Evolutionary conservation across 495 filamentous ascomycete genomes (phyloP), one percentile per base, ranked within the genome.

Genomic region (Penicillium paradoxum): DNA sequence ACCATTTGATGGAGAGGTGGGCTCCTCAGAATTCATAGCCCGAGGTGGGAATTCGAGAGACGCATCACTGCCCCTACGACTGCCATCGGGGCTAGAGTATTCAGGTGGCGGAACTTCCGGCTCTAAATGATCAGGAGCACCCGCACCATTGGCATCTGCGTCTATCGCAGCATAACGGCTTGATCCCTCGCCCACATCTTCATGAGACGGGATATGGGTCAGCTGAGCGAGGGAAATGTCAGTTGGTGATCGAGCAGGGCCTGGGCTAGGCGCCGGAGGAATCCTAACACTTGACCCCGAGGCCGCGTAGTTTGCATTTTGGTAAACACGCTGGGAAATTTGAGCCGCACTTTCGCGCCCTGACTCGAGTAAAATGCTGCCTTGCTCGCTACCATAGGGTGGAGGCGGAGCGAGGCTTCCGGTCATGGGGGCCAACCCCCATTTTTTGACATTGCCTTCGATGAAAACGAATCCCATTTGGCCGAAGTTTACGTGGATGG

Each of bases 401-500:
- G 93, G 93, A 27, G 93, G 93, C 13, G 93, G 95, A 36, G 92
- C 95, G 34, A 97, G 78, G 63, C 88, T 95, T 36, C 93, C 93
- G 1, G 91, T 95, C 81, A 95, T 95, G 11, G 93, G 93, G 41
- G 93, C 93, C 46, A 98, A 73, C 6, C 93, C 93, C 93, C 93
- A 97, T 78, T 97, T 97, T 80, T 98, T 98, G 33, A 98, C 93
- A 58, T 98, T 98, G 38, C 90, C 93, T 72, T 98, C 93, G 64
- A 98, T 97, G 63, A 97, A 98, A 15, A 97, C 93, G 60, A 97
- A 98, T 36, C 93, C 93, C 59, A 90, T 86, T 65, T 98, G 93
- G 3, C 93, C 93, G 67, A 98, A 96, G 66, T 98, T 98, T 59
- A 98, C 93, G 66, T 97, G 91, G 5, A 97, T 78, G 14, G 84